Percentiles rank a stretch among this genome's conserved stretches.
Conservation (phyloP, 768 basidiomycete species). For the Amanita muscaria region DNA sequence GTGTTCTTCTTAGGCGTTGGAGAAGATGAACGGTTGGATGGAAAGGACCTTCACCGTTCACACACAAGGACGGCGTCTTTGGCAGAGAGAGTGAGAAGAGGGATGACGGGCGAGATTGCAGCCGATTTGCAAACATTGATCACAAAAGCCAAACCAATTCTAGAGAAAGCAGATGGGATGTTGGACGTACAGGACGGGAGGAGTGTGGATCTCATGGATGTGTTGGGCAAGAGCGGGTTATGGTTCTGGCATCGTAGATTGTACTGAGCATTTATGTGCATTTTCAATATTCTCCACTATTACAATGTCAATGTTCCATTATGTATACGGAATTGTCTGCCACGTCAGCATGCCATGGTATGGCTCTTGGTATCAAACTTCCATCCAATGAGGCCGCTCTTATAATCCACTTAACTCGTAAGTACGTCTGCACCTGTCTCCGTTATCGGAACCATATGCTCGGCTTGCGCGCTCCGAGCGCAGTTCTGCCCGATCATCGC, state of each 20-base stretch:
- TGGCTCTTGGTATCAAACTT: too few relatives aligned
- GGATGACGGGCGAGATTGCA: constrained; percentile 76
- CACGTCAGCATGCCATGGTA: too few relatives aligned
- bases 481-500: constrained; percentile 47
- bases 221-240: constrained; percentile 55
- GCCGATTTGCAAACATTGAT: constrained; percentile 60
- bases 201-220: constrained; percentile 45
- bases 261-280: too few relatives aligned
- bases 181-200: constrained; percentile 26
- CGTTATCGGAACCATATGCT: constrained; percentile 85
- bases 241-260: constrained; percentile 26
- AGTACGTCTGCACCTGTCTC: constrained; percentile 70
- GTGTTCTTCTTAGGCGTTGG: too few relatives aligned
- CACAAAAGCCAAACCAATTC: constrained; percentile 53
- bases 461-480: constrained; percentile 75
- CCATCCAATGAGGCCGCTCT: too few relatives aligned
- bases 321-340: too few relatives aligned
- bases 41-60: constrained; percentile 31
- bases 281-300: too few relatives aligned
- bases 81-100: constrained; percentile 59
- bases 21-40: constrained; percentile 11
- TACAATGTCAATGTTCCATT: too few relatives aligned
- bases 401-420: constrained; percentile 30
- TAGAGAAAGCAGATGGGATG: constrained; percentile 48
- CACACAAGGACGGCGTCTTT: constrained; percentile 39